Conservation (phyloP, 805 yeast genomes). For the Candida xyloterini region DNA sequence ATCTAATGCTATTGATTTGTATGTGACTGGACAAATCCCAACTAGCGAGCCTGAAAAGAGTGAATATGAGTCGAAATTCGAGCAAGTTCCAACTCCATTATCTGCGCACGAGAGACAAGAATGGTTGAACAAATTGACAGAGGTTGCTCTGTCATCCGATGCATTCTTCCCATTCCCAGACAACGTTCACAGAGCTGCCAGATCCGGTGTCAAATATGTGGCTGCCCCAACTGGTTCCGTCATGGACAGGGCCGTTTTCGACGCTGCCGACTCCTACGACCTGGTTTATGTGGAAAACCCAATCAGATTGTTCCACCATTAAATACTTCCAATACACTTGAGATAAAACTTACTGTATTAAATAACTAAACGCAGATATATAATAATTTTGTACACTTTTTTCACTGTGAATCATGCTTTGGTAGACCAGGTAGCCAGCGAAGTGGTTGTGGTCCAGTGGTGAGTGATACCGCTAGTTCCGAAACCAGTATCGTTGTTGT, state of each 20-base stretch:
- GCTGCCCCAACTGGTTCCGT: constrained; percentile 98
- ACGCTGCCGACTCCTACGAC: constrained; percentile 89
- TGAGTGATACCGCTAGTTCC: constrained; percentile 38
- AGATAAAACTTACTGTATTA: constrained; percentile 6
- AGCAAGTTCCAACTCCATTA: constrained; percentile 76
- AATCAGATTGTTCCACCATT: constrained; percentile 97
- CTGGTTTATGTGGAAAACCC: constrained; percentile 96
- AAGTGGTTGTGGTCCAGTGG: constrained; percentile 44
- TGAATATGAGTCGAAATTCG: constrained; percentile 90
- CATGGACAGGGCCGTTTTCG: constrained; percentile 94
- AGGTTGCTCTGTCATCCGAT: constrained; percentile 92
- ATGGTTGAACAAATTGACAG: constrained; percentile 76
- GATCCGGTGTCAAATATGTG: constrained; percentile 92
- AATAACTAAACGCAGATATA: constrained; percentile 11
- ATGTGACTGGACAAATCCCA: constrained; percentile 89
- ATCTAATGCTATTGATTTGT: constrained; percentile 95
- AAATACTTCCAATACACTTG: constrained; percentile 18
- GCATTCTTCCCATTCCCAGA: constrained; percentile 99
- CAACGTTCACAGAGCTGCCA: constrained; percentile 95
- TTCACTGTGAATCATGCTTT: constrained; percentile 35
- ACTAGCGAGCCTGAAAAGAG: constrained; percentile 86
- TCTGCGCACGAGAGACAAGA: constrained; percentile 79
- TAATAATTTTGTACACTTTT: constrained; percentile 11
- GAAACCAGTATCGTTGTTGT: constrained; percentile 80
- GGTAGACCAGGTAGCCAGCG: constrained; percentile 47